These are phyloP conservation scores for Talaromyces nanjingensis DNA, from an alignment of 495 filamentous ascomycete genomes.

Conservation along the genomic window DNA sequence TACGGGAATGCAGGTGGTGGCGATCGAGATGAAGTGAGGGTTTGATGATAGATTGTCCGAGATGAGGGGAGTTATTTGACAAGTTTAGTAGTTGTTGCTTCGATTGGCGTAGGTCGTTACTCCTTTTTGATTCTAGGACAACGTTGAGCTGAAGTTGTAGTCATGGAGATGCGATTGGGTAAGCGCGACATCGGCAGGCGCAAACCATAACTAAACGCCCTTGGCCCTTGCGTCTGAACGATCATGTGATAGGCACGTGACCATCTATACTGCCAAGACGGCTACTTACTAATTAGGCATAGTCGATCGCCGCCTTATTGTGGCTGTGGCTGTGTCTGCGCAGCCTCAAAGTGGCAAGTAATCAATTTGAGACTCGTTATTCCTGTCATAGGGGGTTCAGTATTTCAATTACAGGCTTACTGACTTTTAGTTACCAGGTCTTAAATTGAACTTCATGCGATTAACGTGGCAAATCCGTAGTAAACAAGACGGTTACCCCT, in stretches of 20 bases:
- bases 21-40: neutral
- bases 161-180: neutral
- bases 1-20: neutral
- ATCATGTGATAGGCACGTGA: slow-evolving; percentile 1
- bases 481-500: neutral
- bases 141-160: neutral
- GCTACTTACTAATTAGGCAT: neutral
- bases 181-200: slow-evolving; percentile 10
- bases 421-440: neutral
- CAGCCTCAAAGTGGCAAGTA: neutral
- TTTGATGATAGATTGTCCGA: neutral
- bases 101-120: neutral
- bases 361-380: neutral
- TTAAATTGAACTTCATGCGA: neutral
- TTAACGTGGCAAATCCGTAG: neutral
- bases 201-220: neutral
- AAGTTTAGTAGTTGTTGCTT: neutral
- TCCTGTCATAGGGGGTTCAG: neutral
- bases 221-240: neutral
- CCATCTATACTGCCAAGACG: neutral
- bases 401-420: neutral
- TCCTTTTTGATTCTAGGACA: neutral
- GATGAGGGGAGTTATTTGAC: neutral
- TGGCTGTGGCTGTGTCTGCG: slow-evolving; percentile 4
- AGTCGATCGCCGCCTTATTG: neutral